Evolutionary conservation across 192 early-diverging fungal species (phyloP).

Genomic region (Linnemannia elongata): DNA sequence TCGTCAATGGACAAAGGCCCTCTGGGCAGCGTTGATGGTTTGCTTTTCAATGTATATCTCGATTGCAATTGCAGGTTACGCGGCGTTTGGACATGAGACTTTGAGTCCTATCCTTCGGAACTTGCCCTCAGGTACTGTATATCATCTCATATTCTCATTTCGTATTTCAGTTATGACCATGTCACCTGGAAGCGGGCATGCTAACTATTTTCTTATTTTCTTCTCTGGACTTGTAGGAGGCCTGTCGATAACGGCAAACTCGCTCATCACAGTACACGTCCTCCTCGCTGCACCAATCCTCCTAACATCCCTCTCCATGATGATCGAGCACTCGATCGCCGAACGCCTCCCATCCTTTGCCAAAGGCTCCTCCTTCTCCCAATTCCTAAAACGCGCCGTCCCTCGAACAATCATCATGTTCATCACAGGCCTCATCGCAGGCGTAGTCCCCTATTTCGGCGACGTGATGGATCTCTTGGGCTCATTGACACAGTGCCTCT

Average conservation of each 20-base stretch:
- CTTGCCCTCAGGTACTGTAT: slow-evolving; percentile 60
- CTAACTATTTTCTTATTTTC: neutral
- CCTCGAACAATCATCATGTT: slow-evolving; percentile 70
- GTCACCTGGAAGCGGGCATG: no score
- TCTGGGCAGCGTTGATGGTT: slow-evolving; percentile 66
- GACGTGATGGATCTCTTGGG: slow-evolving; percentile 85
- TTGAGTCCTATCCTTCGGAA: slow-evolving; percentile 76
- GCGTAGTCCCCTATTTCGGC: slow-evolving; percentile 81
- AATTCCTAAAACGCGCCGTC: slow-evolving; percentile 65
- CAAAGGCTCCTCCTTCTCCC: slow-evolving; percentile 52
- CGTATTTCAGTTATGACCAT: no score
- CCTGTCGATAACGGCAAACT: slow-evolving; percentile 71
- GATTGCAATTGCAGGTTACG: slow-evolving; percentile 78
- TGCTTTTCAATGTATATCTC: slow-evolving; percentile 76
- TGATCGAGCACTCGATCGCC: slow-evolving; percentile 68
- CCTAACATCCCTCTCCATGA: slow-evolving; percentile 75
- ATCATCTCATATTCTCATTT: no score
- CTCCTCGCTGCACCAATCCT: slow-evolving; percentile 83
- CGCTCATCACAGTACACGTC: slow-evolving; percentile 83
- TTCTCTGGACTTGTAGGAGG: slow-evolving; percentile 44
- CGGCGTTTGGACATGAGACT: slow-evolving; percentile 74
- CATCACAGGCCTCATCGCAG: slow-evolving; percentile 67
- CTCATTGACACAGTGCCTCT: slow-evolving; percentile 74
- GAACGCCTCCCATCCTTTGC: slow-evolving; percentile 31
- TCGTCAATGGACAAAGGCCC: slow-evolving; percentile 73